A percentile compares a stretch with the other conserved stretches of the same genome.
Conservation (phyloP, 2,329 filamentous ascomycete genomes). For the Ophiostoma sp. region DNA sequence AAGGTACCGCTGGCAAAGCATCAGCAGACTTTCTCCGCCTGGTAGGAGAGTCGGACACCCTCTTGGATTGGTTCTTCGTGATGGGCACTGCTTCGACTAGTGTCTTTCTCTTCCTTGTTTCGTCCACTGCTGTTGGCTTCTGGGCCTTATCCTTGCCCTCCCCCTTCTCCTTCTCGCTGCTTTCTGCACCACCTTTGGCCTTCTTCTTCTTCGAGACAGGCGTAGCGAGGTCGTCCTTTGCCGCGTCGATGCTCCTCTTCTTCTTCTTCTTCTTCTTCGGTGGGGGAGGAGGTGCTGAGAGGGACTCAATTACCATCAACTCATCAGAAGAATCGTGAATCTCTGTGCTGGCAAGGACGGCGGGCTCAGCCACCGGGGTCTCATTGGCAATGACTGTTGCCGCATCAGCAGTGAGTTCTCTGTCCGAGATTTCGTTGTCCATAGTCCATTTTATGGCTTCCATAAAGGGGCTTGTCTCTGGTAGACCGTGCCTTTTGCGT, state of each 20-base stretch:
- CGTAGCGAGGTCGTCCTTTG: neutral
- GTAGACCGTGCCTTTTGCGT: constrained; percentile 37
- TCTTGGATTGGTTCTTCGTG: neutral
- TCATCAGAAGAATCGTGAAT: neutral
- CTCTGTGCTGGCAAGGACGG: neutral
- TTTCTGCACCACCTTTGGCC: neutral
- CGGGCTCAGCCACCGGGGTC: neutral
- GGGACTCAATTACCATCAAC: constrained; percentile 5
- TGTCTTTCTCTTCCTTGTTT: neutral
- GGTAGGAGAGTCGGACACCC: neutral
- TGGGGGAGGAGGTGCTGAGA: neutral
- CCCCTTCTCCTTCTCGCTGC: neutral
- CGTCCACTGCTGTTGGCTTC: neutral
- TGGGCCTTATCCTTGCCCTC: neutral
- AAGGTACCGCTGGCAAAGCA: neutral
- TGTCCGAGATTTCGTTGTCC: neutral
- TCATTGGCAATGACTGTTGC: neutral
- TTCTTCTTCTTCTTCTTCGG: constrained; percentile 15
- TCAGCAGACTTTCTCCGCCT: neutral
- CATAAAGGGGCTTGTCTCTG: constrained; percentile 29
- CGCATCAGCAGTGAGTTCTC: neutral
- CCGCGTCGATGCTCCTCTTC: neutral
- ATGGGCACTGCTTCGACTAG: neutral
- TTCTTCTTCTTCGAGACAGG: constrained; percentile 8
- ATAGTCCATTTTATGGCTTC: neutral